Evolutionary conservation across 306 rosid species (phyloP).

Genomic region (Sphenostylis stenocarpa): DNA sequence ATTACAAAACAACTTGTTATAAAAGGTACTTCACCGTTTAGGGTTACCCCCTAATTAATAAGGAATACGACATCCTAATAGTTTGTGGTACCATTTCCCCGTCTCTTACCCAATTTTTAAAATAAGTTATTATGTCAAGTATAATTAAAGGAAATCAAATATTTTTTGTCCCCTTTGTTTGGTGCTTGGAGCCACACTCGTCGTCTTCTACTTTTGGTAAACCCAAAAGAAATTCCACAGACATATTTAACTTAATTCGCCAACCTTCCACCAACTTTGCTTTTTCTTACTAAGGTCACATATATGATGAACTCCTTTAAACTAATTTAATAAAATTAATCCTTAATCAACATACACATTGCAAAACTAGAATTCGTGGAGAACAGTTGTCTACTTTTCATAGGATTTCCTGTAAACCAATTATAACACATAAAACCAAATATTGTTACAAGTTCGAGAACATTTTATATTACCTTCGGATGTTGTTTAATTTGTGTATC

Average conservation of each 20-base stretch:
- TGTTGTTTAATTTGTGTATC: no score
- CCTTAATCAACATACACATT: no score
- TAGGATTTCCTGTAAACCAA: no score
- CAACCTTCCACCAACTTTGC: neutral
- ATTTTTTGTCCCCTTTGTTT: neutral
- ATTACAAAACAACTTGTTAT: no score
- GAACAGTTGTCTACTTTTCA: no score
- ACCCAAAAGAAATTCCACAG: neutral
- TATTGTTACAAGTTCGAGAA: no score
- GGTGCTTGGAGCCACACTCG: neutral
- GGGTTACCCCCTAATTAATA: no score
- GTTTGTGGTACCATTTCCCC: neutral
- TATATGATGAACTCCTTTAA: neutral
- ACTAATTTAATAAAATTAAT: neutral
- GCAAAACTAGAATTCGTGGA: no score
- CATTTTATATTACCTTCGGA: no score
- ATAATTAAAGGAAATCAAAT: neutral
- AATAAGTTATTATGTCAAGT: neutral
- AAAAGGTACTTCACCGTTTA: no score
- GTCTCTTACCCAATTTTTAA: neutral
- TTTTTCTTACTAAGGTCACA: no score
- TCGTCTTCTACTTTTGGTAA: neutral
- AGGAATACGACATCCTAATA: neutral
- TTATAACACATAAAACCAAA: no score
- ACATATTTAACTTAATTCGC: neutral